phyloP scores from a whole-genome alignment of 83 land plant species.

The Thuja plicata region DNA sequence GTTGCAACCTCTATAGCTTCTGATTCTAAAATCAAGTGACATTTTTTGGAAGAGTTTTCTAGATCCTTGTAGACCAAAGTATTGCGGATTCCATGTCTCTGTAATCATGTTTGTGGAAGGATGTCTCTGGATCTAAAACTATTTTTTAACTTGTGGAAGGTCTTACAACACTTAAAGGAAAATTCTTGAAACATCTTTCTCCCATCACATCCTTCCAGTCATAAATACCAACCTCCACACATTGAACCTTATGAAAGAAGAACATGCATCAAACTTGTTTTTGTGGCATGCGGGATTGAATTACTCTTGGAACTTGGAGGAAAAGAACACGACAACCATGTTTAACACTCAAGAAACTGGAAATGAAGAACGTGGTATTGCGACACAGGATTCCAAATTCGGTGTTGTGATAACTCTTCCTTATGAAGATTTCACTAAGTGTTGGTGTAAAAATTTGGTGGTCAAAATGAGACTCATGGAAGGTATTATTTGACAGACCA shows the following conservation, averaged over 20 bases:
- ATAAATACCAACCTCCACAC: not conserved
- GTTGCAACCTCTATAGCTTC: conserved; percentile 19
- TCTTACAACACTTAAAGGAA: not conserved
- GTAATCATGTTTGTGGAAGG: conserved; percentile 21
- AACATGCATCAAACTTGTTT: conserved; percentile 20
- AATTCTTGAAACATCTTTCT: conserved; percentile 9
- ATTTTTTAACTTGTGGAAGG: conserved; percentile 18
- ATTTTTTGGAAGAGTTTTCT: conserved; percentile 23
- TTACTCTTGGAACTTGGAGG: not conserved
- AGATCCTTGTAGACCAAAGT: not conserved
- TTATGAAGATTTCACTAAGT: no score
- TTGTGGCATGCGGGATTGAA: conserved; percentile 15
- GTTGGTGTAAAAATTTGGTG: no score
- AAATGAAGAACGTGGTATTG: no score
- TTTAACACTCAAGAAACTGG: no score
- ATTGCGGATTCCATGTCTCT: conserved; percentile 1
- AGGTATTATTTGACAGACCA: no score
- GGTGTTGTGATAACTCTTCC: no score
- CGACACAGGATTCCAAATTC: no score
- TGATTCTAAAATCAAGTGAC: not conserved
- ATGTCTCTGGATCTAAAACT: conserved; percentile 9
- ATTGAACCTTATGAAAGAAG: conserved; percentile 6
- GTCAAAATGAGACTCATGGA: no score
- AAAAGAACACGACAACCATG: not conserved
- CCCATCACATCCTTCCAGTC: not conserved